Evolutionary conservation across 1,139 yeast species (phyloP), one percentile per base, ranked within the genome.

Genomic region (Candida sp.): DNA sequence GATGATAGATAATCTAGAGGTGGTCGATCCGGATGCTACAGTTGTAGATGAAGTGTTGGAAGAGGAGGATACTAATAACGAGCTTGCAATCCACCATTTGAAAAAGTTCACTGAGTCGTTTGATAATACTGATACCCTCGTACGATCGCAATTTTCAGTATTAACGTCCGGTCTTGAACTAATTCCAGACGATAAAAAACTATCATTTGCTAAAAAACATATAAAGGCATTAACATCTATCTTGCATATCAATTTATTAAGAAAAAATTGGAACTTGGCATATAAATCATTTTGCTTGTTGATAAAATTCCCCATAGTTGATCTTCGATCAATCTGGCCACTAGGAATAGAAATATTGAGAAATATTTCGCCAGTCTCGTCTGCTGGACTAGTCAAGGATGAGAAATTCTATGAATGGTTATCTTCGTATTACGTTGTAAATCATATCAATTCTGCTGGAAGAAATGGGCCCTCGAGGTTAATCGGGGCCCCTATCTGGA

Each of bases 291-390:
- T 80, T 50, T 60, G 79, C 21, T 45, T 77, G 2, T 52, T 84
- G 32, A 58, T 81, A 1, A 57, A 84, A 42, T 56, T 77, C 1
- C 77, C 77, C 1, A 58, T 60, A 2, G 68, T 78, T 4, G 87
- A 83, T 56, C 55, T 82, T 2, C 63, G 81, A 46, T 62, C 74
- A 2, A 58, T 82, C 7, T 83, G 89, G 88, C 77, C 84, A 1
- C 39, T 81, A 1, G 88, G 86, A 0, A 61, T 80, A 8, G 68
- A 66, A 45, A 62, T 66, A 38, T 46, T 72, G 22, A 47, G 56
- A 34, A 51, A 45, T 9, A 33, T 46, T 12, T 35, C 22, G 4
- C 33, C 38, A 9, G 34, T 38, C 8, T 11, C 43, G 11, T 19
- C 21, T 22, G 22, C 15, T 21, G 27, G 23, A 6, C 21, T 48